These are phyloP conservation scores for Dittrichia graveolens DNA, from an alignment of 129 eudicot genomes.

Conservation along the genomic window DNA sequence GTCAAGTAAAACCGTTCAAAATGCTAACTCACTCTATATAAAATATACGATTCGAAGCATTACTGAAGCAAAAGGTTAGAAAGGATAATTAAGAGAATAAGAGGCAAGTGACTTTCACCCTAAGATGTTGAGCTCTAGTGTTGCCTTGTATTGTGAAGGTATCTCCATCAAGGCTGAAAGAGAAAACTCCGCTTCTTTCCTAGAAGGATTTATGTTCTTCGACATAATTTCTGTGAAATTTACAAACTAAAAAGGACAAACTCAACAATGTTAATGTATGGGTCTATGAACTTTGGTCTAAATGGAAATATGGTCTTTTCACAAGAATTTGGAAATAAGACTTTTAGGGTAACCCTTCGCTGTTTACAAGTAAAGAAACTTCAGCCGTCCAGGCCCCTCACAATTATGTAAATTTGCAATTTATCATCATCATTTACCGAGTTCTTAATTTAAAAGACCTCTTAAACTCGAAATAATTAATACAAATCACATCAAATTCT, in stretches of 20 bases:
- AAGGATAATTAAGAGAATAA: conserved; percentile 3
- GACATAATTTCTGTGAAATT: conserved; percentile 95
- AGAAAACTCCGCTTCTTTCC: conserved; percentile 93
- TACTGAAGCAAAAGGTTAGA: conserved; percentile 1
- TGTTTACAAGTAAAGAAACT: background rate
- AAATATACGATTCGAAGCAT: background rate
- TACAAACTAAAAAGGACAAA: conserved; percentile 65
- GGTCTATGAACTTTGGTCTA: background rate
- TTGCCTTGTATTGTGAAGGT: conserved; percentile 94
- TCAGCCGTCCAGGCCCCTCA: too few species aligned
- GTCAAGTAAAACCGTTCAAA: background rate
- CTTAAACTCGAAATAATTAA: background rate
- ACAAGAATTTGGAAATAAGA: background rate
- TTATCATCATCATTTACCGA: too few species aligned
- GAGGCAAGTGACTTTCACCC: conserved; percentile 47
- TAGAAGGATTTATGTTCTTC: conserved; percentile 52
- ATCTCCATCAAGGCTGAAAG: conserved; percentile 92
- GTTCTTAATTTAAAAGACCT: background rate
- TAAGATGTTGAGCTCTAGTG: conserved; percentile 77
- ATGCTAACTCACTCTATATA: conserved; percentile 3
- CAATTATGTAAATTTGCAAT: too few species aligned
- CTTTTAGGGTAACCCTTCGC: background rate
- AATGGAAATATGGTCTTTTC: conserved; percentile 2
- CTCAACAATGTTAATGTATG: background rate
- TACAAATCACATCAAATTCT: background rate